These are phyloP conservation scores for Aspergillus ibericus DNA, from an alignment of 2,329 filamentous ascomycete species.

Conservation along the genomic window DNA sequence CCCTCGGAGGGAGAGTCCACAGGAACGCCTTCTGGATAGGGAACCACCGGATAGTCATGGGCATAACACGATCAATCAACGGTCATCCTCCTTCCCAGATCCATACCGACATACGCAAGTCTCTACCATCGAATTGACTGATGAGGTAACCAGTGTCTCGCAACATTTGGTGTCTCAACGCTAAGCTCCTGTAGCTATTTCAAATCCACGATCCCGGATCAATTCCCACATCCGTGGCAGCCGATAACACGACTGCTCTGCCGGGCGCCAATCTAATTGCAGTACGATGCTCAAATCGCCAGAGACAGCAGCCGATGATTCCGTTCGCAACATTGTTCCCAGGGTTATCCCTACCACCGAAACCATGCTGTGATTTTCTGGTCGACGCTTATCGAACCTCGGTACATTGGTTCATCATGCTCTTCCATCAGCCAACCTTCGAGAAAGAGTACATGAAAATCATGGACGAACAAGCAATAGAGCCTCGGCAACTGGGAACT, in stretches of 20 bases:
- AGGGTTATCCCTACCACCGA: neutral
- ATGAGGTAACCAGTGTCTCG: neutral
- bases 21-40: no score
- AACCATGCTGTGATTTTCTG: neutral
- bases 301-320: neutral
- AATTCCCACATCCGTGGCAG: neutral
- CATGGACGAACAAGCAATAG: neutral
- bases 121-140: neutral
- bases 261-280: neutral
- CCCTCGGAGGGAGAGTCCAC: no score
- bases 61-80: no score
- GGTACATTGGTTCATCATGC: neutral
- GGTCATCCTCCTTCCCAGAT: no score
- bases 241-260: neutral
- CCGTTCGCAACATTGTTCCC: neutral
- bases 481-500: neutral
- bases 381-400: neutral
- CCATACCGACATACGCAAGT: neutral
- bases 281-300: neutral
- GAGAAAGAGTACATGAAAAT: neutral
- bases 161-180: neutral
- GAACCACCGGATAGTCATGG: no score
- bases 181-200: neutral
- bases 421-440: neutral
- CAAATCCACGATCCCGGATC: neutral